Base-by-base conservation (phyloP, 2,329 filamentous ascomycete genomes). In the Sporothrix schenckii region DNA sequence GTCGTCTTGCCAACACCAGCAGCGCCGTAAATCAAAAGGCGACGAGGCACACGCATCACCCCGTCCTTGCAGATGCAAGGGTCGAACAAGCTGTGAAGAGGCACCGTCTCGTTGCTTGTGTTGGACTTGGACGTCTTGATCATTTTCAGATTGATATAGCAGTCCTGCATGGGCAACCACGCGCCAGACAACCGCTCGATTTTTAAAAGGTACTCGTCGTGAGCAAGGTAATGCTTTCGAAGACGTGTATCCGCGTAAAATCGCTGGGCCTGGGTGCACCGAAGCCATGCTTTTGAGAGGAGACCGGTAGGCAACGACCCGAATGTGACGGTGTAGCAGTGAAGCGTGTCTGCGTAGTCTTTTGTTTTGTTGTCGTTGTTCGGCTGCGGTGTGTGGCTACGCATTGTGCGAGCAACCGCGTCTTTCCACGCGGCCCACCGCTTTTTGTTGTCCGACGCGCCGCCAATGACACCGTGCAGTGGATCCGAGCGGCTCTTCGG, bases 1-100 rank as follows among this genome's bases (percentile, higher is more conserved):
- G 80, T 82, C 7, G 79, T 80, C 75, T 82, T 82, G 4, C 80
- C 80, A 0, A 81, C 77, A 49, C 80, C 80, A 0, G 80, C 78
- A 7, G 75, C 76, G 50, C 79, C 80, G 41, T 75, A 75, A 66
- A 82, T 81, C 61, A 80, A 69, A n/a, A 82, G 78, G 60, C 78
- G 73, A 72, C 75, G 76, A 53, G 71, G 72, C 9, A 30, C 39
- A 21, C 4, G 69, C 16, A n/a, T 53, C 1, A 11, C 4, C 19
- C 69, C 70, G 44, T 76, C 60, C 27, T 16, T 52, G 54, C 34
- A 27, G 41, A 7, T 58, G 27, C 30, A 19, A 16, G 53, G 27
- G 5, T 58, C 14, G 27, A 58, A 58, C 2, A 58, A 9, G 27
- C 53, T 14, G 13, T 34, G 53, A 39, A 58, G 30, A 39, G 27